Percentiles rank a stretch among this genome's conserved stretches.
phyloP scores from a whole-genome alignment of 805 yeast genomes.

The Starmerella apicola region DNA sequence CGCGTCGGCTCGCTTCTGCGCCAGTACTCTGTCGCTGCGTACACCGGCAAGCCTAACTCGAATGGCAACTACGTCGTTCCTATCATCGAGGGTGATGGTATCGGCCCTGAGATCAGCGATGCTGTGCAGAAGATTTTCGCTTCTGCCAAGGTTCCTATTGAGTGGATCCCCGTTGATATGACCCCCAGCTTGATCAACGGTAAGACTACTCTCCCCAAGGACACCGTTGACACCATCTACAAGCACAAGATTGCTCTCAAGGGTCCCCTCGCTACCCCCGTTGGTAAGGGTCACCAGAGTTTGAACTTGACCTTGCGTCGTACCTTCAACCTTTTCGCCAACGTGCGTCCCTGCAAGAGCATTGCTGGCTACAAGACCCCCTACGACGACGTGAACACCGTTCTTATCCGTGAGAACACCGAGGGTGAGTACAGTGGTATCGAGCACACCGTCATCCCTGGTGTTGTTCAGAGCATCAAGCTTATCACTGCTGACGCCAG shows the following conservation, averaged over 20 bases:
- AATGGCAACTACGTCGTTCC: slow-evolving; percentile 84
- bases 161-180: slow-evolving; percentile 95
- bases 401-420: slow-evolving; percentile 94
- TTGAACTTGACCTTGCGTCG: slow-evolving; percentile 95
- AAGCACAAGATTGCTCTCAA: slow-evolving; percentile 88
- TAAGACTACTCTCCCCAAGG: slow-evolving; percentile 82
- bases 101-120: slow-evolving; percentile 88
- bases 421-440: slow-evolving; percentile 99
- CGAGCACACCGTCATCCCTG: slow-evolving; percentile 95
- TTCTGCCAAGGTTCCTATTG: slow-evolving; percentile 91
- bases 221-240: slow-evolving; percentile 86
- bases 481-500: slow-evolving; percentile 93
- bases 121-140: slow-evolving; percentile 86
- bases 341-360: slow-evolving; percentile 93
- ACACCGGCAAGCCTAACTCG: slow-evolving; percentile 31
- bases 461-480: slow-evolving; percentile 96
- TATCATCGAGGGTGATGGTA: slow-evolving; percentile 97
- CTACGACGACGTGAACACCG: slow-evolving; percentile 80
- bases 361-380: slow-evolving; percentile 90
- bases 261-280: slow-evolving; percentile 98
- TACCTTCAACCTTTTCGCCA: slow-evolving; percentile 91
- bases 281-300: slow-evolving; percentile 97
- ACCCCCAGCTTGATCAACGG: slow-evolving; percentile 87
- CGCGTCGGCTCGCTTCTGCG: slow-evolving; percentile 6
- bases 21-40: slow-evolving; percentile 30